Conservation (phyloP, 2,329 filamentous ascomycete species). For the Talaromyces marneffei region DNA sequence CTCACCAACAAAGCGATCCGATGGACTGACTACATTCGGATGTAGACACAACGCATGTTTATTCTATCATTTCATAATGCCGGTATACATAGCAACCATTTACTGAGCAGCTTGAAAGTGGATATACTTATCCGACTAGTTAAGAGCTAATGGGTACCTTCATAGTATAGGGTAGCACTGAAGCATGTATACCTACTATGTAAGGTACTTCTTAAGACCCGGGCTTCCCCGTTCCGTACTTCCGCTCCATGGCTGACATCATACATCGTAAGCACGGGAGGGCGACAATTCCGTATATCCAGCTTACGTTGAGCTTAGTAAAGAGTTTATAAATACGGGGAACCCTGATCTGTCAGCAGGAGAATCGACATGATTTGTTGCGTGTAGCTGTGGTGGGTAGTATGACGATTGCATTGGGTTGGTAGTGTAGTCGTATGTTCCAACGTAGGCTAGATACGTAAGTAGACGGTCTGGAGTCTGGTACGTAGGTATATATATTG, state of each 20-base stretch:
- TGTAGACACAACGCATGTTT: background rate
- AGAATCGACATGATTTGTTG: background rate
- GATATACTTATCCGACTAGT: no score
- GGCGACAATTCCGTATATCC: background rate
- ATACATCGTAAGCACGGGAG: background rate
- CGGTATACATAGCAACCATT: no score
- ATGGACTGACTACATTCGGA: background rate
- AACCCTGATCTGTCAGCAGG: background rate
- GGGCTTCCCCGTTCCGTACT: background rate
- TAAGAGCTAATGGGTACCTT: background rate
- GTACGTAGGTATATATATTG: constrained; percentile 1
- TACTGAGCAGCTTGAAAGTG: no score
- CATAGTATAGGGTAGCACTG: no score
- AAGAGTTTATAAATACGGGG: no score
- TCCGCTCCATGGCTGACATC: constrained; percentile 2
- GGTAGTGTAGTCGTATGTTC: background rate
- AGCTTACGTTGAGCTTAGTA: background rate
- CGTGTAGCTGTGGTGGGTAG: background rate
- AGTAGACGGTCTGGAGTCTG: no score
- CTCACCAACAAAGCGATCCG: background rate
- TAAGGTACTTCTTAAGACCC: no score
- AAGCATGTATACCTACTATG: no score
- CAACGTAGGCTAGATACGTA: no score
- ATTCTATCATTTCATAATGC: background rate
- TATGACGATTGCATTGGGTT: background rate